These are phyloP conservation scores for Saccharomycopsis hybrid DNA, from an alignment of 1,139 yeast genomes.

Conservation along the genomic window DNA sequence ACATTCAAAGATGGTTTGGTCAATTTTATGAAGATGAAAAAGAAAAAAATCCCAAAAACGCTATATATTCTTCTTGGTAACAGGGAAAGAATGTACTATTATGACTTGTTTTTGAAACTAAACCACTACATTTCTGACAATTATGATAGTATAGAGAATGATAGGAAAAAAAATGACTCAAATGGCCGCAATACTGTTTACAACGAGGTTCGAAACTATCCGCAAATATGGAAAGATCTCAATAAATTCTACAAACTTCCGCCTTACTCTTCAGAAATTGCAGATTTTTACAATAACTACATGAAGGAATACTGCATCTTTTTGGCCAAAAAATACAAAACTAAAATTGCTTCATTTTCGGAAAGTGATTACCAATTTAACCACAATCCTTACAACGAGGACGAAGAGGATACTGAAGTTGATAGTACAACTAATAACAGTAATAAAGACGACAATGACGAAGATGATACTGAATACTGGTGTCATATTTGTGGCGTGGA, in stretches of 20 bases:
- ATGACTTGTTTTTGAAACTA: constrained; percentile 50
- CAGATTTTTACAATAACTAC: constrained; percentile 32
- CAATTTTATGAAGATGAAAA: constrained; percentile 46
- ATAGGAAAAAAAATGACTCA: constrained; percentile 23
- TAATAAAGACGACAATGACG: constrained; percentile 29
- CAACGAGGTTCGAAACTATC: constrained; percentile 21
- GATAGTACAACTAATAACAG: constrained; percentile 31
- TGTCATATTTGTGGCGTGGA: constrained; percentile 51
- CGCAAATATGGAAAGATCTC: constrained; percentile 32
- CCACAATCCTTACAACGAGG: constrained; percentile 27
- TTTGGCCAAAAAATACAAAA: constrained; percentile 27
- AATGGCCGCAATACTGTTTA: constrained; percentile 19
- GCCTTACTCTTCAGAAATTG: constrained; percentile 25
- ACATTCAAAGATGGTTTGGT: constrained; percentile 56
- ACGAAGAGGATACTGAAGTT: constrained; percentile 14
- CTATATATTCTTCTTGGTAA: constrained; percentile 10
- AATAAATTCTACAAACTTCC: constrained; percentile 26
- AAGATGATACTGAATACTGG: constrained; percentile 30
- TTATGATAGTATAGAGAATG: constrained; percentile 25
- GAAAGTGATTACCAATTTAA: constrained; percentile 23
- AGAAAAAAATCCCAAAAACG: constrained; percentile 25
- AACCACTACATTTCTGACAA: constrained; percentile 24
- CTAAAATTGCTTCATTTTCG: constrained; percentile 20
- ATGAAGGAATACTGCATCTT: constrained; percentile 42
- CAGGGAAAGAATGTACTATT: constrained; percentile 34